Conservation (phyloP, 371 early-diverging fungal species). For the Gilbertella persicaria region DNA sequence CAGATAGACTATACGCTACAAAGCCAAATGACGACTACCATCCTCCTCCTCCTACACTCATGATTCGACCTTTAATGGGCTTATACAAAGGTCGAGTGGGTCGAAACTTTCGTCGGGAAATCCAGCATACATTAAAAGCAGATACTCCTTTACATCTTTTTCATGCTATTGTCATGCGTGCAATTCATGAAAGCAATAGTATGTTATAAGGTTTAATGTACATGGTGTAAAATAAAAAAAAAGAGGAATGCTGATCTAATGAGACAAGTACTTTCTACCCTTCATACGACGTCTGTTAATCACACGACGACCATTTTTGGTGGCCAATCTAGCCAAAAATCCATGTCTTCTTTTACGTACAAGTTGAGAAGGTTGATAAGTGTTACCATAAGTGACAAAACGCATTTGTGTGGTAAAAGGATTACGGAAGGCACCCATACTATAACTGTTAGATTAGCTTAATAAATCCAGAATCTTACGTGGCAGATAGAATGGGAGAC, state of each 20-base stretch:
- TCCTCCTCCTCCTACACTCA: conserved; percentile 34
- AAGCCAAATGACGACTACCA: conserved; percentile 10
- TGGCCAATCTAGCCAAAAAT: conserved; percentile 81
- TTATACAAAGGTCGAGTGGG: conserved; percentile 34
- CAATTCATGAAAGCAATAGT: conserved; percentile 16
- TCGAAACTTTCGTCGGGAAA: conserved; percentile 35
- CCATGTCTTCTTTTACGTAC: conserved; percentile 93
- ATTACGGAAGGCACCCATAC: conserved; percentile 21
- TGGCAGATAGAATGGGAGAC: conserved; percentile 25
- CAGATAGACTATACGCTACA: conserved; percentile 21
- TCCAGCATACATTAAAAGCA: conserved; percentile 20
- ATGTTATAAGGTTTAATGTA: background rate
- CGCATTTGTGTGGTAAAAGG: conserved; percentile 57
- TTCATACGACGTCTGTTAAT: conserved; percentile 77
- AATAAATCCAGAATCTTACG: conserved; percentile 5
- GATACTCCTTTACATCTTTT: conserved; percentile 15
- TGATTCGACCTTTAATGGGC: conserved; percentile 39
- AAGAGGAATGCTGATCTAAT: conserved; percentile 45
- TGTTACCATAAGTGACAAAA: conserved; percentile 81
- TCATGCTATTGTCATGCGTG: conserved; percentile 17
- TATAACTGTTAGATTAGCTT: background rate
- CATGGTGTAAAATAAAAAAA: background rate
- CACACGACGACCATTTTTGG: conserved; percentile 78
- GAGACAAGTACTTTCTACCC: conserved; percentile 84
- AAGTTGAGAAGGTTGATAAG: conserved; percentile 91